Conservation (phyloP, 2,329 filamentous ascomycete genomes). For the Aspergillus pseudoviridinutans region DNA sequence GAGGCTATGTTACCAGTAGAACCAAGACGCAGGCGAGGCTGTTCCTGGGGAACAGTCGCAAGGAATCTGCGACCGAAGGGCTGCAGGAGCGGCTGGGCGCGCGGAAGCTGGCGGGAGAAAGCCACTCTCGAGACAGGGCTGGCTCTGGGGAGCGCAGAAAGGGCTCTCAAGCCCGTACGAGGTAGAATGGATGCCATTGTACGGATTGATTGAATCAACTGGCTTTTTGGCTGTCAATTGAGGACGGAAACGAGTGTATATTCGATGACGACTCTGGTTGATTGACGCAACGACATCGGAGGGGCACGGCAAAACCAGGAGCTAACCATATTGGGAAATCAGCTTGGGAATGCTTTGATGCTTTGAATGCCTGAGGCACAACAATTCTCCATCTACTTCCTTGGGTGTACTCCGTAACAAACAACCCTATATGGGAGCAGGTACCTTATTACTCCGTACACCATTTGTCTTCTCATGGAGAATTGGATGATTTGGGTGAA, state of each 20-base stretch:
- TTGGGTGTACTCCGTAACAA: too few species aligned
- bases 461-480: too few species aligned
- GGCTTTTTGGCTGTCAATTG: not conserved
- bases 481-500: not conserved
- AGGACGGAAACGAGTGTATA: not conserved
- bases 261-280: not conserved
- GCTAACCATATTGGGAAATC: not conserved
- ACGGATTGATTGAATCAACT: not conserved
- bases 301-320: not conserved
- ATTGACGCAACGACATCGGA: not conserved
- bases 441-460: too few species aligned
- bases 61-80: slow-evolving; percentile 28
- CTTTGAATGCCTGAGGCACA: not conserved
- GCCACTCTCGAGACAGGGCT: slow-evolving; percentile 14
- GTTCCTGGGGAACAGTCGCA: slow-evolving; percentile 24
- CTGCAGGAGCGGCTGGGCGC: slow-evolving; percentile 18
- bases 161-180: slow-evolving; percentile 22
- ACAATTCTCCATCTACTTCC: not conserved
- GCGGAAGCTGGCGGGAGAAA: slow-evolving; percentile 16
- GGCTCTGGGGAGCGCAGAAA: slow-evolving; percentile 22
- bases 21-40: slow-evolving; percentile 33
- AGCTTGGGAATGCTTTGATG: not conserved
- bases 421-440: not conserved
- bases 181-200: slow-evolving; percentile 29
- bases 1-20: slow-evolving; percentile 25